Evolutionary conservation across 768 basidiomycete species (phyloP), one percentile per base, ranked within the genome.

Genomic region (Russula compacta): DNA sequence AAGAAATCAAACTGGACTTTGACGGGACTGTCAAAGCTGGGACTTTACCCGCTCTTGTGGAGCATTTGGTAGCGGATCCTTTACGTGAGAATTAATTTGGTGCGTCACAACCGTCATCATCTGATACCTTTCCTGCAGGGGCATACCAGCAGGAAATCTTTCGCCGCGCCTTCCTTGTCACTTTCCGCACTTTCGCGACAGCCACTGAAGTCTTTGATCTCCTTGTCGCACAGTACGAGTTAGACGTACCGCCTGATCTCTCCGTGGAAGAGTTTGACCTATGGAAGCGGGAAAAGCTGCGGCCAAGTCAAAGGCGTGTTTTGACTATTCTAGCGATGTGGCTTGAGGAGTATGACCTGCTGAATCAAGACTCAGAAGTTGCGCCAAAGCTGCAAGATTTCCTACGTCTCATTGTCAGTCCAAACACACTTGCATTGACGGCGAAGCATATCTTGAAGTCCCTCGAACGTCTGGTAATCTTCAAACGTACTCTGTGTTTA

Each of bases 131-230:
- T 49, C 9, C 10, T 10, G n/a, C 56, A 69, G 71, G 64, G 17
- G 61, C 60, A 53, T 63, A 66, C 35, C 59, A 69, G 24, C 70
- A 71, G 33, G 65, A 69, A 12, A 64, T 70, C 11, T 87, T 79
- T 69, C 76, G 78, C 32, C 76, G 78, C 36, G 78, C 82, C n/a
- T 95, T 95, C 75, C 77, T 95, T 48, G 84, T 83, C 72, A 94
- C 92, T 15, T 92, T 89, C 74, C 79, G 84, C 56, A 87, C 89
- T 0, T 92, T 95, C 69, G 85, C 83, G 29, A 82, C 82, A 6
- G 80, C 89, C 2, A 79, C 83, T 44, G 74, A 78, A 44, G 72
- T 95, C 2, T 84, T 92, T 65, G 84, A 88, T 35, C 73, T 83
- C 53, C 80, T 95, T 35, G 73, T 84, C 17, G 78, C 82, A 42